phyloP scores from a whole-genome alignment of 306 rosid genomes.

The Nissolia schottii region DNA sequence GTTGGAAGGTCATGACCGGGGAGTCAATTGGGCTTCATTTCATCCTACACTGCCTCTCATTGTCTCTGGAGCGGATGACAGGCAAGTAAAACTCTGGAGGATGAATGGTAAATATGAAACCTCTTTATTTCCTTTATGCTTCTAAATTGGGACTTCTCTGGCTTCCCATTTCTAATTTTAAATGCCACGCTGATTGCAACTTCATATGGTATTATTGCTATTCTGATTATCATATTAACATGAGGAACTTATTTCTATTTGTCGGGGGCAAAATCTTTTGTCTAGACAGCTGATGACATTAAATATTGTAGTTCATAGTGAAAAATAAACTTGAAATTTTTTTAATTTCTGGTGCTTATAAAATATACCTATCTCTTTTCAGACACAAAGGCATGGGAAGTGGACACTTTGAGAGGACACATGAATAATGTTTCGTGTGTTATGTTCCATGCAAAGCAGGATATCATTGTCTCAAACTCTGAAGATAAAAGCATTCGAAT shows the following conservation, averaged over 20 bases:
- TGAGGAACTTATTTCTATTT: background rate
- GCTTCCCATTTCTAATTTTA: background rate
- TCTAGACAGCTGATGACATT: background rate
- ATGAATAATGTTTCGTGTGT: slow-evolving; percentile 97
- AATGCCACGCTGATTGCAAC: background rate
- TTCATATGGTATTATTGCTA: background rate
- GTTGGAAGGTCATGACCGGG: slow-evolving; percentile 97
- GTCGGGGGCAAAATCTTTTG: background rate
- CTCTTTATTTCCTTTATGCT: background rate
- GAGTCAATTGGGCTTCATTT: slow-evolving; percentile 95
- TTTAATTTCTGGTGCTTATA: slow-evolving; percentile 15
- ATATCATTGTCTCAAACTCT: slow-evolving; percentile 88
- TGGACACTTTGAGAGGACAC: slow-evolving; percentile 97
- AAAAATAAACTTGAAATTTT: background rate
- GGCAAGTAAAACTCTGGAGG: slow-evolving; percentile 93
- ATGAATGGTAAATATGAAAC: slow-evolving; percentile 68
- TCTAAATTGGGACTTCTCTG: background rate
- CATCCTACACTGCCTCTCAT: slow-evolving; percentile 87
- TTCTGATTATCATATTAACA: background rate
- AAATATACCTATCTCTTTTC: slow-evolving; percentile 26
- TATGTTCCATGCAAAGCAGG: slow-evolving; percentile 94
- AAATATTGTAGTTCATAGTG: background rate
- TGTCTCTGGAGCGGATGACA: slow-evolving; percentile 95
- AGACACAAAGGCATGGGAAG: slow-evolving; percentile 99
- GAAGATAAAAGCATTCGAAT: slow-evolving; percentile 97